Evolutionary conservation across 768 basidiomycete species (phyloP).

Genomic region (Russula ochroleuca): DNA sequence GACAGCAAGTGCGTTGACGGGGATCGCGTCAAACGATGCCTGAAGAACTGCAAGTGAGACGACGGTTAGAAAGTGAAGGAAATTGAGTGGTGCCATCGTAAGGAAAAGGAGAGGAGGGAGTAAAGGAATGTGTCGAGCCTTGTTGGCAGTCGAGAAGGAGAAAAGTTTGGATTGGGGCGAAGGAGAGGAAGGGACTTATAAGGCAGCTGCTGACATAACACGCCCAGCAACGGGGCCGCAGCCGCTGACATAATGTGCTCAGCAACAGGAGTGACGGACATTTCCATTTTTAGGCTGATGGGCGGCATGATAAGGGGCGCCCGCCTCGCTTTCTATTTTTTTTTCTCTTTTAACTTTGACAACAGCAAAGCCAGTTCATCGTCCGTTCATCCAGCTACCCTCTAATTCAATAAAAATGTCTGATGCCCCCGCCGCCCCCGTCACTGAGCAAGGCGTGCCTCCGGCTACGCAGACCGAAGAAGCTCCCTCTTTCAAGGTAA

Average conservation of each 20-base stretch:
- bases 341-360: conserved; percentile 63
- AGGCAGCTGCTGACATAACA: no score
- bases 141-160: background rate
- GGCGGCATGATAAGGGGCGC: background rate
- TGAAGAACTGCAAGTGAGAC: conserved; percentile 55
- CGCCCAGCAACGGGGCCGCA: no score
- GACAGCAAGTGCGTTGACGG: conserved; percentile 52
- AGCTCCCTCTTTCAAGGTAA: conserved; percentile 76
- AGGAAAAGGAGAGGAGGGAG: background rate
- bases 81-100: conserved; percentile 46
- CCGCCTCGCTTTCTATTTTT: conserved; percentile 38
- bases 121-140: conserved; percentile 14
- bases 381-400: conserved; percentile 38
- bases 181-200: background rate
- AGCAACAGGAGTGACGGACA: conserved; percentile 18
- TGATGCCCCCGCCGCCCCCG: conserved; percentile 83
- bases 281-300: background rate
- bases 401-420: conserved; percentile 64
- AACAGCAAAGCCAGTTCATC: conserved; percentile 71
- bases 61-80: conserved; percentile 57
- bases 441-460: conserved; percentile 80
- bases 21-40: conserved; percentile 43
- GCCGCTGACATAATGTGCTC: conserved; percentile 1
- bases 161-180: background rate
- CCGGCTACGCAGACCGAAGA: conserved; percentile 76